Percentiles rank a stretch among this genome's conserved stretches.
Conservation (phyloP, 345 rosid genomes). For the Chamaenerion angustifolium region DNA sequence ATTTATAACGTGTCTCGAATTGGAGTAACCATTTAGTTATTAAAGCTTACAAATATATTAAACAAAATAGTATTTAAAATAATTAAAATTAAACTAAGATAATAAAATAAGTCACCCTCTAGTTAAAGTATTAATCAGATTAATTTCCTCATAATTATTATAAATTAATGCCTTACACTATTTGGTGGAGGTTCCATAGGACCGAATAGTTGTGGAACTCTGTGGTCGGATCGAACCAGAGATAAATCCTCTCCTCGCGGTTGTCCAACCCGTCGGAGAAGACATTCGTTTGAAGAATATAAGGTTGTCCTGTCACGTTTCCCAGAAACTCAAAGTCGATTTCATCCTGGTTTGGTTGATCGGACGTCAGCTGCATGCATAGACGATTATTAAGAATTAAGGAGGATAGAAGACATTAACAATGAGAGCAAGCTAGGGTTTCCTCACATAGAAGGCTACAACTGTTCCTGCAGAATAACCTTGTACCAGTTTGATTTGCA, state of each 20-base stretch:
- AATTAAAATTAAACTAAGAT: too few relatives aligned
- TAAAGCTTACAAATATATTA: too few relatives aligned
- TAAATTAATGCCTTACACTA: constrained; percentile 38
- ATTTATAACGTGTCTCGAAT: too few relatives aligned
- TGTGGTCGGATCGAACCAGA: constrained; percentile 87
- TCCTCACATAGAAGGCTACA: constrained; percentile 59
- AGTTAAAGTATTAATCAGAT: too few relatives aligned
- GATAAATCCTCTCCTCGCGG: constrained; percentile 61
- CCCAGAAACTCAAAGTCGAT: constrained; percentile 78
- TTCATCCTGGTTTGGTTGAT: constrained; percentile 66
- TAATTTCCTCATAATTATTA: too few relatives aligned
- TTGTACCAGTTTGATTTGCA: constrained; percentile 69
- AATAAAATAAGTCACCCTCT: too few relatives aligned
- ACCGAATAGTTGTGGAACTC: constrained; percentile 68
- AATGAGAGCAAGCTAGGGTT: too few relatives aligned
- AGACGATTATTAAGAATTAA: not conserved
- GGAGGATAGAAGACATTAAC: not conserved
- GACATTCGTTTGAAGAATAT: constrained; percentile 71
- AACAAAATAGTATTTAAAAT: too few relatives aligned
- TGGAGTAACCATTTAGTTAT: too few relatives aligned
- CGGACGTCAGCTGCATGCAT: constrained; percentile 42
- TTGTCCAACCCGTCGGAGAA: constrained; percentile 52
- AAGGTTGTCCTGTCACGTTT: constrained; percentile 54
- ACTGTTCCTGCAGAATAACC: constrained; percentile 81
- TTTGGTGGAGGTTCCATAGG: constrained; percentile 74